These are phyloP conservation scores for Lachancea nothofagi DNA, from an alignment of 805 yeast species.

Conservation along the genomic window DNA sequence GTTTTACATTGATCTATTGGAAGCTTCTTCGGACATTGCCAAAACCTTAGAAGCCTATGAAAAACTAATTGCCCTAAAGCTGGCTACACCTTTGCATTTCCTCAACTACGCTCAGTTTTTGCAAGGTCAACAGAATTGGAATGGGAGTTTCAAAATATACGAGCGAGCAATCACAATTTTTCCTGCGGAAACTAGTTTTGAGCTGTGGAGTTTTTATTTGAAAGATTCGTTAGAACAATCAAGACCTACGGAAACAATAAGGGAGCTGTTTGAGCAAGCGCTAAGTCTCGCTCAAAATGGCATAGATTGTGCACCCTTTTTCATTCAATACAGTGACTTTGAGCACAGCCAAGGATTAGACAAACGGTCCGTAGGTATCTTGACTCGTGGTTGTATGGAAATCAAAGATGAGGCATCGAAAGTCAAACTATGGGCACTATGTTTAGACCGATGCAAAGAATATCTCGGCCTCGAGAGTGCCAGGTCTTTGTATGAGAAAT, in stretches of 20 bases:
- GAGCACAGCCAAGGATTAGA: constrained; percentile 54
- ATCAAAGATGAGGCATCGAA: constrained; percentile 5
- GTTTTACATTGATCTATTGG: constrained; percentile 64
- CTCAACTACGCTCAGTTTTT: constrained; percentile 62
- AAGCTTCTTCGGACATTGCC: constrained; percentile 37
- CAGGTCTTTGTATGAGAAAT: constrained; percentile 47
- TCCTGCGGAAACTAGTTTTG: constrained; percentile 48
- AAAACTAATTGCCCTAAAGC: constrained; percentile 46
- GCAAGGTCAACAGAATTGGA: constrained; percentile 38
- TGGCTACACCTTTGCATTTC: constrained; percentile 63
- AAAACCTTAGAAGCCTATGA: constrained; percentile 45
- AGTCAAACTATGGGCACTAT: constrained; percentile 38
- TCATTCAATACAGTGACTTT: constrained; percentile 51
- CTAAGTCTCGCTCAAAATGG: constrained; percentile 45
- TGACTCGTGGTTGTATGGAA: constrained; percentile 38
- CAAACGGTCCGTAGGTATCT: constrained; percentile 44
- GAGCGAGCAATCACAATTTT: constrained; percentile 66
- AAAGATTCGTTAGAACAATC: constrained; percentile 39
- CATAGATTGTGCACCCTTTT: constrained; percentile 41
- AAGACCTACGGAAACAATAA: constrained; percentile 45
- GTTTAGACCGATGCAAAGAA: constrained; percentile 38
- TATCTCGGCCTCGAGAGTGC: constrained; percentile 39
- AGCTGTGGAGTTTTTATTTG: constrained; percentile 69
- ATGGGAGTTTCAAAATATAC: constrained; percentile 51
- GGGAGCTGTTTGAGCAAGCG: constrained; percentile 73